These are phyloP conservation scores for Phaeosphaeriaceae sp. DNA, from an alignment of 2,329 filamentous ascomycete species.

Conservation along the genomic window DNA sequence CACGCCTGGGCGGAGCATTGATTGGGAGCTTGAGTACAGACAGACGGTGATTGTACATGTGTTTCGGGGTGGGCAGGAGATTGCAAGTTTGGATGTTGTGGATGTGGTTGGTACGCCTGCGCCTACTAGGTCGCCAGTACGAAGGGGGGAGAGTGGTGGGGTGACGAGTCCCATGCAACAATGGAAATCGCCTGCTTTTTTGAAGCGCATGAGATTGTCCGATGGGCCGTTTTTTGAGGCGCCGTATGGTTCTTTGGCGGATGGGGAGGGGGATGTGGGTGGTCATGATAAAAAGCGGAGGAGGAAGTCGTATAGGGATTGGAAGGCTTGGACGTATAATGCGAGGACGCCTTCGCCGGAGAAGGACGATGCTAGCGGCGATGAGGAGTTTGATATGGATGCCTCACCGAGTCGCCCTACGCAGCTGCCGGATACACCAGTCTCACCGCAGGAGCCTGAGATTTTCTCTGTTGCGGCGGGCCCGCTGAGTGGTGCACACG, in stretches of 20 bases:
- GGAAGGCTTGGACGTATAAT: slow-evolving; percentile 74
- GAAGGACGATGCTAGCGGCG: slow-evolving; percentile 47
- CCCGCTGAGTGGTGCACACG: neutral
- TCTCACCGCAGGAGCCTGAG: slow-evolving; percentile 28
- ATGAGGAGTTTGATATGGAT: slow-evolving; percentile 23
- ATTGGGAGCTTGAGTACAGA: slow-evolving; percentile 62
- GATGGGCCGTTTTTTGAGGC: slow-evolving; percentile 71
- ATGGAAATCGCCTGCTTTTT: slow-evolving; percentile 79
- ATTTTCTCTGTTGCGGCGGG: slow-evolving; percentile 7
- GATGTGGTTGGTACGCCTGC: slow-evolving; percentile 38
- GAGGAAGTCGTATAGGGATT: slow-evolving; percentile 72
- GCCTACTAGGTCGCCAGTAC: slow-evolving; percentile 30
- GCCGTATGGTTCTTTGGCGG: slow-evolving; percentile 67
- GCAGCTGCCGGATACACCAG: slow-evolving; percentile 34
- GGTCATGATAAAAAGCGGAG: slow-evolving; percentile 71
- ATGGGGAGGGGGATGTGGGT: slow-evolving; percentile 63
- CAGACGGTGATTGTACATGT: slow-evolving; percentile 47
- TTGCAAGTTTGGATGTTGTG: slow-evolving; percentile 62
- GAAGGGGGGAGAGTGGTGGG: slow-evolving; percentile 10
- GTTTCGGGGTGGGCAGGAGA: slow-evolving; percentile 55
- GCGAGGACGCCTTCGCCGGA: slow-evolving; percentile 75
- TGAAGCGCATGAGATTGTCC: slow-evolving; percentile 71
- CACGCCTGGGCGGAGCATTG: slow-evolving; percentile 63
- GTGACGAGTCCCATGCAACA: slow-evolving; percentile 38
- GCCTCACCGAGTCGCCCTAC: slow-evolving; percentile 31